These are phyloP conservation scores for Torulaspora indica DNA, from an alignment of 805 yeast genomes.

Conservation along the genomic window DNA sequence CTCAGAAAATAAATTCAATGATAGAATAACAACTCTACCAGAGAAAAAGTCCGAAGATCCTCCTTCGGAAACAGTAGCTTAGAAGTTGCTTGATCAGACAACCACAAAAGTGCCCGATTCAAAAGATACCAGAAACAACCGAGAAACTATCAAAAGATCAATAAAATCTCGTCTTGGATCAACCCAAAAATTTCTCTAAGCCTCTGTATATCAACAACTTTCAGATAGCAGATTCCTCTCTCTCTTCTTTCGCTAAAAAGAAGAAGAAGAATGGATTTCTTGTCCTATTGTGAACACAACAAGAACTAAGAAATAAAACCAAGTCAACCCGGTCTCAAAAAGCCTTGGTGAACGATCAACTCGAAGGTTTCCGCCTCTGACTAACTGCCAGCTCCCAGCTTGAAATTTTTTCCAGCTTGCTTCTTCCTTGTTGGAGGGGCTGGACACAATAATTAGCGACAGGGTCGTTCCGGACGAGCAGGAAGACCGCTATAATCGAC, in stretches of 20 bases:
- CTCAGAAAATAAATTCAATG: not conserved
- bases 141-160: not conserved
- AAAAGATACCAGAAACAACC: conserved; percentile 6
- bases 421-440: conserved; percentile 11
- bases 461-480: not conserved
- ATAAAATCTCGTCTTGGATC: no score
- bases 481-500: not conserved
- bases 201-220: conserved; percentile 14
- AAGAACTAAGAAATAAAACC: not conserved
- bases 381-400: not conserved
- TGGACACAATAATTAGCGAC: conserved; percentile 10
- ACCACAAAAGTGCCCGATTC: conserved; percentile 3
- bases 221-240: conserved; percentile 15
- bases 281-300: conserved; percentile 1
- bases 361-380: conserved; percentile 1
- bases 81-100: conserved; percentile 9
- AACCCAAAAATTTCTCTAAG: conserved; percentile 6
- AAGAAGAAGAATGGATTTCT: conserved; percentile 15
- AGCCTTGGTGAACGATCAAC: conserved; percentile 4
- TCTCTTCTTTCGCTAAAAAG: conserved; percentile 9
- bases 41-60: conserved; percentile 2
- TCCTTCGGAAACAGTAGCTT: not conserved
- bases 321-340: not conserved
- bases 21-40: not conserved
- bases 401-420: conserved; percentile 1